Percentiles rank a stretch among this genome's conserved stretches.
These are phyloP conservation scores for Rubroboletus satanas DNA, from an alignment of 768 basidiomycete genomes.

Conservation along the genomic window DNA sequence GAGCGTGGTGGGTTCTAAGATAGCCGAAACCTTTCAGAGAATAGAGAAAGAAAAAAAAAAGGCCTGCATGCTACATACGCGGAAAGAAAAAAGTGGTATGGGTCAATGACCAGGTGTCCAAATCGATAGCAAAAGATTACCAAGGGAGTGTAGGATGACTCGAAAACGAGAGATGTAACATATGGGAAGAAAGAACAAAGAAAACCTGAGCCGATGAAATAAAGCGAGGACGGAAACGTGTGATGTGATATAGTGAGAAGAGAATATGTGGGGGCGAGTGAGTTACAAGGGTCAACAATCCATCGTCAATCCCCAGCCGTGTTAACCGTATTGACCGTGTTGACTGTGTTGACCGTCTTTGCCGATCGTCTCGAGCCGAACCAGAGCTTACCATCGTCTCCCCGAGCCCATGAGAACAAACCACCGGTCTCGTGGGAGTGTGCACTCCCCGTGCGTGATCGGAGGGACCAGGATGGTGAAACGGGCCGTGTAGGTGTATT, in stretches of 20 bases:
- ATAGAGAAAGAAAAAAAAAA: slow-evolving; percentile 7
- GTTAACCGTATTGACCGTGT: background rate
- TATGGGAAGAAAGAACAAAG: slow-evolving; percentile 1
- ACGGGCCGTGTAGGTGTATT: slow-evolving; percentile 52
- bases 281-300: background rate
- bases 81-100: slow-evolving; percentile 15
- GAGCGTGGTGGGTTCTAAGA: slow-evolving; percentile 12
- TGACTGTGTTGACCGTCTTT: slow-evolving; percentile 34
- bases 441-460: slow-evolving; percentile 72
- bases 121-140: slow-evolving; percentile 28
- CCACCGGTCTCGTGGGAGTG: slow-evolving; percentile 67
- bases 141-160: slow-evolving; percentile 31
- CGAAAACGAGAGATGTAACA: slow-evolving; percentile 17
- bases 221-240: slow-evolving; percentile 7
- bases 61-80: slow-evolving; percentile 31
- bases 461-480: slow-evolving; percentile 84
- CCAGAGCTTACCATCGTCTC: slow-evolving; percentile 62
- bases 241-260: background rate
- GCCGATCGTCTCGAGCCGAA: slow-evolving; percentile 71
- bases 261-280: background rate
- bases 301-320: slow-evolving; percentile 24
- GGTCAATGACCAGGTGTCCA: slow-evolving; percentile 8
- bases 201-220: background rate
- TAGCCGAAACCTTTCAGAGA: slow-evolving; percentile 1
- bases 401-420: slow-evolving; percentile 64